Base-by-base conservation (phyloP, 148 eudicot genomes). In the Camellia japonica region DNA sequence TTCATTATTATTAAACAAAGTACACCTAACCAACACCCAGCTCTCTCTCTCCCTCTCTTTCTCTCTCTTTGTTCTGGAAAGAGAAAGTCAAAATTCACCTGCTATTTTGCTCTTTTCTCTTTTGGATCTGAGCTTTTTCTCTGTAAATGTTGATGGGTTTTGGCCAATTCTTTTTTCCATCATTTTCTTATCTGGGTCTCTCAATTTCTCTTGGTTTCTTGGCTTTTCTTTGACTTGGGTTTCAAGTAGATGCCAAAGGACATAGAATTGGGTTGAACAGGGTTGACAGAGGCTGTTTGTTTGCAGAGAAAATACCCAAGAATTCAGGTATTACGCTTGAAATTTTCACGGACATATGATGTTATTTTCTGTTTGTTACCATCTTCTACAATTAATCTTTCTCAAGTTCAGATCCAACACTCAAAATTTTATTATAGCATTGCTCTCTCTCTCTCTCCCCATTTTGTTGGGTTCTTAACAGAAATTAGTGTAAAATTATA, bases 91-190 rank as follows among this genome's bases (percentile, higher is more conserved):
- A 69, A 41, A 72, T 47, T 64, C 81, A 64, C 74, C 66, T 78
- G 76, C 75, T 58, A 15, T 55, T 44, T 78, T 65, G 77, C 59
- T 76, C 51, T 14, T 62, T 74, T 62, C 73, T 30, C 47, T 64
- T 51, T 5, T 83, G 86, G 86, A 86, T 86, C 88, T 81, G 80
- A 68, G 59, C 41, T 4, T 7, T 30, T 63, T 19, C 52, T 62
- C 76, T 58, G 42, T 71, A 72, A 69, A 15, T 75, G 6, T 47
- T 47, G 7, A 47, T 61, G 56, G 67, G 23, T 47, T 42, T 43
- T 78, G 63, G 72, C 44, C 58, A 44, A 62, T 80, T 80, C 8
- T 66, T 30, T 16, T 67, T 54, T 56, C 51, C 18, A 63, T 59
- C 65, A 68, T 20, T 81, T 73, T n/a, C 41, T 73, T 74, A 82